Base-by-base conservation (phyloP, 2,329 filamentous ascomycete genomes). In the Phaeosphaeria sp. region DNA sequence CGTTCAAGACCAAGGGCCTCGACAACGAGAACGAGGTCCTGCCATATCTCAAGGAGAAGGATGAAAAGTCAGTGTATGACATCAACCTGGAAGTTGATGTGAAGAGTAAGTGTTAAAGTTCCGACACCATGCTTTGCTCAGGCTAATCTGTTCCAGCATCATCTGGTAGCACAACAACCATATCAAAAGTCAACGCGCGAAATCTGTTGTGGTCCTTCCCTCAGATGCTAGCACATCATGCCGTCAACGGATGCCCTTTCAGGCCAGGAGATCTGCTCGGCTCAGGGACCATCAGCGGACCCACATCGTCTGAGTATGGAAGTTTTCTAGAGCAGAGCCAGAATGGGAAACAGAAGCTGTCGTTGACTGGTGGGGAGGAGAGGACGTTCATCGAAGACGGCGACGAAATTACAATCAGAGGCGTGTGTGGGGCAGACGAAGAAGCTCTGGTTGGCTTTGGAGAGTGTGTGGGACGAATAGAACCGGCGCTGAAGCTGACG, bases 151-250 rank as follows among this genome's bases (percentile, higher is more conserved):
- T 8, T 20, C 59, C 66, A 73, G 78, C 80, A 33, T 70, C 76
- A 40, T 80, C 81, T 9, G 83, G 83, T 27, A 78, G 80, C 49
- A 79, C 83, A 0, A 87, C 85, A 0, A 86, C 84, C 0, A 84
- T 93, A 47, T 81, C 84, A 1, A 71, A 82, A 78, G 60, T 89
- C 83, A 59, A 89, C 83, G 85, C 87, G 9, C 85, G 82, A 63
- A 85, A 93, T 68, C 81, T 94, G 11, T 81, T 94, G n/a, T 94
- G 88, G 83, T 93, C 90, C 0, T 94, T 93, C 78, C 86, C 89
- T 4, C 91, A 94, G 74, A 93, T 93, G 90, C 81, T 94, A 42
- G 86, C 91, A 1, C 91, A 94, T 73, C 91, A 94, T 73, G 87
- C 89, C 1, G 84, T 91, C 47, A 90, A 89, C 1, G 91, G 91